Percentiles rank a stretch among this genome's conserved stretches.
Evolutionary conservation across 2,329 filamentous ascomycete species (phyloP).

Genomic region (Podosphaera fusca): DNA sequence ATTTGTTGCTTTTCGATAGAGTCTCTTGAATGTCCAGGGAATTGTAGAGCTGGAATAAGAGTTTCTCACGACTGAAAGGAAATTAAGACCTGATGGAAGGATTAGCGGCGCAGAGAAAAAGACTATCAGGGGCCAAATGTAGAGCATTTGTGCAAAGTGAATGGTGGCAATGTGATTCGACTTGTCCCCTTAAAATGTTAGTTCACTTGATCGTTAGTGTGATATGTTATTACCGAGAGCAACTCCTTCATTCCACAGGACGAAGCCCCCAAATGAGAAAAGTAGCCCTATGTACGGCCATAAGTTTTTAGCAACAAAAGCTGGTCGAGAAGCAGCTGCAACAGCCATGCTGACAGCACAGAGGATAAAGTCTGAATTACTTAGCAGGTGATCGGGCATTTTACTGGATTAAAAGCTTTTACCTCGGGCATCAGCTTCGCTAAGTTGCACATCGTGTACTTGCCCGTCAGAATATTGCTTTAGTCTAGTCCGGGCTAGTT

Average conservation of each 20-base stretch:
- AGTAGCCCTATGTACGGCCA: constrained; percentile 43
- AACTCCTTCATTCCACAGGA: constrained; percentile 73
- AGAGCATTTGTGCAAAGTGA: constrained; percentile 80
- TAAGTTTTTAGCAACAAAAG: constrained; percentile 23
- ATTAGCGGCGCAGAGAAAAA: constrained; percentile 78
- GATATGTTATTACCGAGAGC: constrained; percentile 47
- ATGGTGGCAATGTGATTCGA: constrained; percentile 78
- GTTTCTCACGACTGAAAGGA: constrained; percentile 16
- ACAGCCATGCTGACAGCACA: constrained; percentile 40
- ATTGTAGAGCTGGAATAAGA: constrained; percentile 9
- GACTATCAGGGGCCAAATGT: constrained; percentile 72
- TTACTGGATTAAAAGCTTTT: constrained; percentile 6
- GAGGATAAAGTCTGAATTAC: constrained; percentile 26
- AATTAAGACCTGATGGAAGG: constrained; percentile 23
- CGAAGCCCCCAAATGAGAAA: constrained; percentile 45
- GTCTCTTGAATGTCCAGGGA: constrained; percentile 9
- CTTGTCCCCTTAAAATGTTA: constrained; percentile 47
- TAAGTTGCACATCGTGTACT: constrained; percentile 30
- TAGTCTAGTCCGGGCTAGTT: constrained; percentile 2
- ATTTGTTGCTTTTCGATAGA: constrained; percentile 7
- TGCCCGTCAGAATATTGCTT: constrained; percentile 22
- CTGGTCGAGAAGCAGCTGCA: constrained; percentile 28
- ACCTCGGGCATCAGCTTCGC: constrained; percentile 27
- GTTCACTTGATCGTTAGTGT: neutral
- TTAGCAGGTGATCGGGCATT: constrained; percentile 1